These are phyloP conservation scores for Cynanchum wilfordii DNA, from an alignment of 257 asterid species.

Conservation along the genomic window DNA sequence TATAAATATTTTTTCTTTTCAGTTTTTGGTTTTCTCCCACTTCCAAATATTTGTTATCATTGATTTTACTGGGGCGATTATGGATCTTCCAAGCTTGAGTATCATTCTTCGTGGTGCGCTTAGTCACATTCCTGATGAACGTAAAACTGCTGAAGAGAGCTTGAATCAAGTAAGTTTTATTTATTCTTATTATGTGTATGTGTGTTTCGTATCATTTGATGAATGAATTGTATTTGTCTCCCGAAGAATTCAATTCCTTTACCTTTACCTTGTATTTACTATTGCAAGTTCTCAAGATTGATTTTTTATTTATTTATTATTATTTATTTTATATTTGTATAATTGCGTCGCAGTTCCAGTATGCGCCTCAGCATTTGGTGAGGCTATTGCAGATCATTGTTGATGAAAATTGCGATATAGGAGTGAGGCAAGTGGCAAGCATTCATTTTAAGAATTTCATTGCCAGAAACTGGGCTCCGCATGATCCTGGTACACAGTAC, in stretches of 20 bases:
- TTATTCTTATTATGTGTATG: background rate
- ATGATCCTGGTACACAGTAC: conserved; percentile 50
- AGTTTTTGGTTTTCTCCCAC: too few species aligned
- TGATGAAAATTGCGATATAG: conserved; percentile 67
- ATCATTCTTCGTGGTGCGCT: conserved; percentile 70
- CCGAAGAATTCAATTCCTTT: background rate
- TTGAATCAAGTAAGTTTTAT: conserved; percentile 65
- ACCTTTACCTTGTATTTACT: background rate
- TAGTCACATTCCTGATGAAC: conserved; percentile 77
- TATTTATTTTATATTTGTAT: background rate
- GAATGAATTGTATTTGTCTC: background rate
- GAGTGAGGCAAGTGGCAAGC: conserved; percentile 95
- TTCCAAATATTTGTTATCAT: background rate
- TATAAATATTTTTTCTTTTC: background rate
- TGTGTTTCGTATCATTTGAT: background rate
- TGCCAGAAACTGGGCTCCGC: conserved; percentile 84
- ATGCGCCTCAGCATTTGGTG: conserved; percentile 87
- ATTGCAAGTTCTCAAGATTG: background rate
- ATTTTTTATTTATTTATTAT: background rate
- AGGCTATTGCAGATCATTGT: conserved; percentile 94
- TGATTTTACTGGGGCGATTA: conserved; percentile 8
- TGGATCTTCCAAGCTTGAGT: conserved; percentile 87
- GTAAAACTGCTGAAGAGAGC: conserved; percentile 86
- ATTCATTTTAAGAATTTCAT: conserved; percentile 89
- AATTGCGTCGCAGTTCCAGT: conserved; percentile 59